Evolutionary conservation across 2,329 filamentous ascomycete species (phyloP).

Genomic region (Pleurostoma richardsiae): DNA sequence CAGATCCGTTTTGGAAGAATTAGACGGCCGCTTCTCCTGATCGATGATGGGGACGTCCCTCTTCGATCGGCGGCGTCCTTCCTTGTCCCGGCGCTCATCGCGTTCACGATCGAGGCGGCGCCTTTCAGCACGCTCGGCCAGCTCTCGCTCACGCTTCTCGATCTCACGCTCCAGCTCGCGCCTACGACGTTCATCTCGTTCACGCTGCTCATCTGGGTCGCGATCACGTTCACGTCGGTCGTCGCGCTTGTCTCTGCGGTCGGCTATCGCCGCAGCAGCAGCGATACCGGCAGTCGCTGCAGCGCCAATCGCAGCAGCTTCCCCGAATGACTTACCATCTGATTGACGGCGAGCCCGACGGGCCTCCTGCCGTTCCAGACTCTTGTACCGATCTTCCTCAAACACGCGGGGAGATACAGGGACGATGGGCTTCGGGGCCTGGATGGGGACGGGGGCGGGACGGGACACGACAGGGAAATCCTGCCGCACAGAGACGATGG

Average conservation of each 20-base stretch:
- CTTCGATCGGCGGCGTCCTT: constrained; percentile 10
- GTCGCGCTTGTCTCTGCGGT: constrained; percentile 21
- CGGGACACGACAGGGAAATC: constrained; percentile 25
- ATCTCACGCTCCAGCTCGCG: constrained; percentile 10
- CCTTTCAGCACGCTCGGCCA: background rate
- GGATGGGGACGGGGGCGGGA: constrained; percentile 63
- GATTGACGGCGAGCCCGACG: constrained; percentile 18
- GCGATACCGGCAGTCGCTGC: constrained; percentile 37
- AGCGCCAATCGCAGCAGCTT: constrained; percentile 40
- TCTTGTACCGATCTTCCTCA: constrained; percentile 35
- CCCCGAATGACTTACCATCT: constrained; percentile 33
- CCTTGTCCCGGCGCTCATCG: constrained; percentile 16
- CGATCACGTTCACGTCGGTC: constrained; percentile 13
- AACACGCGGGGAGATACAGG: constrained; percentile 69
- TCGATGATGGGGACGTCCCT: constrained; percentile 7
- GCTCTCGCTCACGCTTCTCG: constrained; percentile 6
- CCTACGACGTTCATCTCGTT: constrained; percentile 16
- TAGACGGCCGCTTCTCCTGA: constrained; percentile 6
- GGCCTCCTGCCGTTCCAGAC: background rate
- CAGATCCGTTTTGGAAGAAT: background rate
- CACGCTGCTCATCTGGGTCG: constrained; percentile 12
- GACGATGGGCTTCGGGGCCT: constrained; percentile 76
- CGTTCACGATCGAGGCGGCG: constrained; percentile 3
- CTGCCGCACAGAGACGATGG: constrained; percentile 7
- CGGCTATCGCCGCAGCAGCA: constrained; percentile 39